Evolutionary conservation across 805 yeast genomes (phyloP).

Genomic region (Debaryomyces tyrocola): DNA sequence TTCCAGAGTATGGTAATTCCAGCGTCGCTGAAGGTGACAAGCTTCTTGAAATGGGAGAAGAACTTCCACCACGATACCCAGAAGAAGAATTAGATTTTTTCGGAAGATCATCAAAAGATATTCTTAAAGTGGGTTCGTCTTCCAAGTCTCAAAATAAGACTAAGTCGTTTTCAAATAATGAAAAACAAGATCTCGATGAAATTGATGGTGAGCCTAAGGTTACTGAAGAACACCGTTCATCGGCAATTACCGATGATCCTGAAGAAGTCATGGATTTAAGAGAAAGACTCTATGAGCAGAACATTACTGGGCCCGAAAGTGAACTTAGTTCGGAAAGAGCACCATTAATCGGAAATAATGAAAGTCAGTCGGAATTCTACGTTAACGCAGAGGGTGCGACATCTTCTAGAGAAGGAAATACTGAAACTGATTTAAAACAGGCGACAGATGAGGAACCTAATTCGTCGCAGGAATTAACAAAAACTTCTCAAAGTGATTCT

Average conservation of each 20-base stretch:
- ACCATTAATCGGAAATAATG: constrained; percentile 2
- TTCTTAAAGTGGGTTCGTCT: constrained; percentile 29
- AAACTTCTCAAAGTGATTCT: background rate
- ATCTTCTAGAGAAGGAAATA: background rate
- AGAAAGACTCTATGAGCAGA: constrained; percentile 32
- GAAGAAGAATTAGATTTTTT: constrained; percentile 62
- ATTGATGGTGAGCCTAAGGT: constrained; percentile 7
- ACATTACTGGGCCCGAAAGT: constrained; percentile 5
- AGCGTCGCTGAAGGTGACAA: constrained; percentile 42
- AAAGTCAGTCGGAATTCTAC: background rate
- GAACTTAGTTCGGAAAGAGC: constrained; percentile 3
- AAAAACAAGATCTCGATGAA: constrained; percentile 11
- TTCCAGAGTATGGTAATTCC: constrained; percentile 43
- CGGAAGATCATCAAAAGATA: constrained; percentile 37
- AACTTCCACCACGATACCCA: constrained; percentile 70
- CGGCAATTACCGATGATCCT: constrained; percentile 27
- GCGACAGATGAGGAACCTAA: background rate
- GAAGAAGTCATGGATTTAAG: constrained; percentile 37
- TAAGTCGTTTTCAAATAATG: background rate
- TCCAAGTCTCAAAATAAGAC: constrained; percentile 14
- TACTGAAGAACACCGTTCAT: constrained; percentile 7
- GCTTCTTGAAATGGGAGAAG: constrained; percentile 69
- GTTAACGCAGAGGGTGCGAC: background rate
- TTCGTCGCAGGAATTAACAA: background rate
- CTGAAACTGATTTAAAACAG: background rate